Conservation (phyloP, 768 basidiomycete species). For the Naganishia friedmannii region DNA sequence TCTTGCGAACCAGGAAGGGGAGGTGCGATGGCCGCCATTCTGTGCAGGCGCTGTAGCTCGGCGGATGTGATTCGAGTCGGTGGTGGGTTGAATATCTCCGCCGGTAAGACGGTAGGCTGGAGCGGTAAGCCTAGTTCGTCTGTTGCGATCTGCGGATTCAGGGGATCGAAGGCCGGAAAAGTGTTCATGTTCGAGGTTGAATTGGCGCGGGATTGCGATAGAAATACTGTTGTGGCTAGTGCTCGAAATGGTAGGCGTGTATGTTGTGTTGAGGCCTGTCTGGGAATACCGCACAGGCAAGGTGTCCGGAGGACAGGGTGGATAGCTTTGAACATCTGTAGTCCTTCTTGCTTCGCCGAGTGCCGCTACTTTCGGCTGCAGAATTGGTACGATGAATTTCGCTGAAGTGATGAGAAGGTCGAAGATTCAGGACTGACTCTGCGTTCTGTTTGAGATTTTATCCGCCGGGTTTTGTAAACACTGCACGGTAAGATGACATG, state of each 20-base stretch:
- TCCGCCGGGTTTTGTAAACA: no score
- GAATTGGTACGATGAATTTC: background rate
- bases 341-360: background rate
- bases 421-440: no score
- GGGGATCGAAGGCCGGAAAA: conserved; percentile 10
- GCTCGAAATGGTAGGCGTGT: background rate
- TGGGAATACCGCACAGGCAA: background rate
- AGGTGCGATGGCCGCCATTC: conserved; percentile 28
- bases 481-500: no score
- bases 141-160: conserved; percentile 22
- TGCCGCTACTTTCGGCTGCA: background rate
- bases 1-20: conserved; percentile 23
- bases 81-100: conserved; percentile 24
- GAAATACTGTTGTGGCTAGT: background rate
- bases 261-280: background rate
- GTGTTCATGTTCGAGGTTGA: background rate
- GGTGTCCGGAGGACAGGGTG: background rate
- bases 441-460: no score
- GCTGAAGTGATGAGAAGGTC: no score
- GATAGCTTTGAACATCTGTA: background rate
- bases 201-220: background rate
- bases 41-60: conserved; percentile 15
- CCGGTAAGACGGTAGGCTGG: conserved; percentile 9
- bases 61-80: background rate
- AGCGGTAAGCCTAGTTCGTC: conserved; percentile 22